phyloP scores from a whole-genome alignment of 1,139 yeast species.

The Blastobotrys elegans region DNA sequence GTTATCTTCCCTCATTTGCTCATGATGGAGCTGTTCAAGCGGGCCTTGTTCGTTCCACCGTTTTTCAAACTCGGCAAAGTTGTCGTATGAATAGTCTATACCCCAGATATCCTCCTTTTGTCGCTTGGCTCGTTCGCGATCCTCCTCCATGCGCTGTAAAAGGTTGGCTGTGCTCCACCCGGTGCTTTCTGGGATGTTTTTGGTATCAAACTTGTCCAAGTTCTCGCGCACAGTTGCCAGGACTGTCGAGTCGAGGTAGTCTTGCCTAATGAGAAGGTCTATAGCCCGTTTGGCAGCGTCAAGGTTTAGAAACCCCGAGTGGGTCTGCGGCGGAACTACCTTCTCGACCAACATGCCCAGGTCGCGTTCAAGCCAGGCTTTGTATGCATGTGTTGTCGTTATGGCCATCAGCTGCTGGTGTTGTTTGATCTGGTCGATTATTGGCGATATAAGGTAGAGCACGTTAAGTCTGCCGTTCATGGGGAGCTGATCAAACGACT shows the following conservation, averaged over 20 bases:
- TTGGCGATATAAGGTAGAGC: conserved; percentile 62
- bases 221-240: neutral
- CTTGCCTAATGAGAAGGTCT: neutral
- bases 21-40: conserved; percentile 46
- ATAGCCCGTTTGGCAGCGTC: neutral
- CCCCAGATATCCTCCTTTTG: conserved; percentile 75
- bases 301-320: neutral
- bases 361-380: conserved; percentile 39
- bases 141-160: conserved; percentile 77
- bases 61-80: conserved; percentile 53
- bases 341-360: conserved; percentile 38
- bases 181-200: neutral
- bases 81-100: conserved; percentile 44
- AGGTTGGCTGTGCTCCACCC: conserved; percentile 44
- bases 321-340: conserved; percentile 45
- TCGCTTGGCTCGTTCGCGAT: conserved; percentile 76
- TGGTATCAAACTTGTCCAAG: neutral
- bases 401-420: neutral
- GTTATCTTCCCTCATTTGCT: conserved; percentile 51
- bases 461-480: conserved; percentile 61
- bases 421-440: conserved; percentile 32
- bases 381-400: conserved; percentile 13
- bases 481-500: conserved; percentile 35
- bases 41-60: conserved; percentile 49
- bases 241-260: neutral